phyloP scores from a whole-genome alignment of 2,329 filamentous ascomycete genomes.

The Ophiostoma himal-ulmi region DNA sequence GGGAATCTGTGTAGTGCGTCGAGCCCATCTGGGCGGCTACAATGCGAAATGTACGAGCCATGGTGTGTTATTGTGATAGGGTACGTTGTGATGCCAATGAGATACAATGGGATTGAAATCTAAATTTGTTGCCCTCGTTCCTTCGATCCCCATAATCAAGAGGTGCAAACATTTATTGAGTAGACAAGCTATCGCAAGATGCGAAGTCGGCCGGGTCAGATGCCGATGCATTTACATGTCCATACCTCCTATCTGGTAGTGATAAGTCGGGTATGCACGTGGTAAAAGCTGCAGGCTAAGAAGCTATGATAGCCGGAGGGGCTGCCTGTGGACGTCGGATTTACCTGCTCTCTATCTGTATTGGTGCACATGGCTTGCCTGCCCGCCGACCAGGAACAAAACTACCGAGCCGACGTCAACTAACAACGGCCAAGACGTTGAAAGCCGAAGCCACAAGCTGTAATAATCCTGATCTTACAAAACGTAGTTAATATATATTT shows the following conservation, averaged over 20 bases:
- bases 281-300: neutral
- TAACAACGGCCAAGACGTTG: neutral
- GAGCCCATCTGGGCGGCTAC: conserved; percentile 51
- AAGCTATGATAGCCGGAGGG: neutral
- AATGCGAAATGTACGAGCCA: conserved; percentile 29
- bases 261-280: neutral
- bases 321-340: neutral
- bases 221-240: neutral
- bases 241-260: neutral
- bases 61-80: neutral
- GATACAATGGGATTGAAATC: neutral
- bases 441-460: neutral
- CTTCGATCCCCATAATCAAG: neutral
- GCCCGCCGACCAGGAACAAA: neutral
- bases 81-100: neutral
- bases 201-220: conserved; percentile 1
- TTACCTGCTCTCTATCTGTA: neutral
- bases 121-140: neutral
- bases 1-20: conserved; percentile 37
- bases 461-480: neutral
- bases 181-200: neutral
- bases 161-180: neutral
- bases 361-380: neutral
- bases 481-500: neutral
- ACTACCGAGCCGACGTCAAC: neutral